Evolutionary conservation across 331 rosid genomes (phyloP), one percentile per base, ranked within the genome.

Genomic region (Malus hybrid): DNA sequence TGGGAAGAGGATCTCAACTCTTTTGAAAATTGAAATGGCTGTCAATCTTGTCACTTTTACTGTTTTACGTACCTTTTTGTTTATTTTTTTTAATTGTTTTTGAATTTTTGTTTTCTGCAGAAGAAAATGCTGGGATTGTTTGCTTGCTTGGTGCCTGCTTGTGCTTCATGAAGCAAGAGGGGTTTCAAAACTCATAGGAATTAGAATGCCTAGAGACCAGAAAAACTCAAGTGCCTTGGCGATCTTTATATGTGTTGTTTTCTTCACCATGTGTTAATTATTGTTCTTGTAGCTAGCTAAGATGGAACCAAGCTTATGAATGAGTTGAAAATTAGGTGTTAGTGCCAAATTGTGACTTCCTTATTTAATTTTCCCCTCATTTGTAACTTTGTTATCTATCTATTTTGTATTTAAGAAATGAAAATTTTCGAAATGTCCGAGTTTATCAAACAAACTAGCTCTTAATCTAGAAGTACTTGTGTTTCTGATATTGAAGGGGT

Each of bases 71-170:
- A 20, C 3, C 15, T 0, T 10, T 59, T 59, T 36, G 10, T 0
- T 55, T n/a, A 48, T 50, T 6, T 15, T 14, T 16, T 31, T 16
- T 4, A 13, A 32, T 3, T 46, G n/a, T 22, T 2, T 13, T 50
- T 14, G n/a, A 50, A 50, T 48, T 69, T 54, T 33, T 34, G 57
- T 29, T 4, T 10, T 55, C 42, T 77, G 86, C 80, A 92, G 97
- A 87, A 86, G 71, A 92, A 81, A 85, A 71, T 84, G 90, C 65
- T 81, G 86, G 84, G 93, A 39, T 81, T 88, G 69, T 80, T 91
- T 72, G 87, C 90, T 77, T 93, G 98, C 82, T 80, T 91, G 77
- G 89, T 86, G 4, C 97, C 98, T 55, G 82, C 93, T 3, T 93
- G 97, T 67, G 85, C 81, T 74, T 87, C 90, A 64, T 87, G 91